phyloP scores from a whole-genome alignment of 495 filamentous ascomycete genomes.

The Aspergillus saccharolyticus region DNA sequence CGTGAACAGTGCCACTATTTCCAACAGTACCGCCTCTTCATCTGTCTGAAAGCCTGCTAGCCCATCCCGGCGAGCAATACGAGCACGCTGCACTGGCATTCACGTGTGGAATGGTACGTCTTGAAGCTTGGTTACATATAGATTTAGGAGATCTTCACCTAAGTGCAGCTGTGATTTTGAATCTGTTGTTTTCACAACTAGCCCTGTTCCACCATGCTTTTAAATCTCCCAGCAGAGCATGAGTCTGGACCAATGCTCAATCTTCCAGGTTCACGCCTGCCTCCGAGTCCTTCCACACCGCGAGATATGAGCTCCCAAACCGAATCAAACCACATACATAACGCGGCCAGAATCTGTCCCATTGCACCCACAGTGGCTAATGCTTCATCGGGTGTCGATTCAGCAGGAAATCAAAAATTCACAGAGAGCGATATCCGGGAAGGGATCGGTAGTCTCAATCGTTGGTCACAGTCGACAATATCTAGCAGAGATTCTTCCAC shows the following conservation, averaged over 20 bases:
- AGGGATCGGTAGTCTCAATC: conserved; percentile 68
- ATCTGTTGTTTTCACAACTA: neutral
- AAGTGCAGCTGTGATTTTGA: neutral
- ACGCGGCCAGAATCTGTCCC: conserved; percentile 1
- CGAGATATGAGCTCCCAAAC: neutral
- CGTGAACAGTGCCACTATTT: neutral
- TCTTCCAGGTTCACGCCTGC: neutral
- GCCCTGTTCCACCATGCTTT: neutral
- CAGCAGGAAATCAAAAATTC: conserved; percentile 11
- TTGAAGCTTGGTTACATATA: neutral
- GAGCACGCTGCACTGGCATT: neutral
- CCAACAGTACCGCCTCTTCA: neutral
- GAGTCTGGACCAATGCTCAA: neutral
- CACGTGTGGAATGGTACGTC: neutral
- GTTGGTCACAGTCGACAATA: conserved; percentile 74
- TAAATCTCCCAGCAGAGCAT: neutral
- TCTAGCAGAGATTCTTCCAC: conserved; percentile 59
- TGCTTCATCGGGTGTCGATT: conserved; percentile 12
- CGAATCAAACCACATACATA: neutral
- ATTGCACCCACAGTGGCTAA: conserved; percentile 8
- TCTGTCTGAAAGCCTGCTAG: neutral
- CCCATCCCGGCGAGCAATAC: neutral
- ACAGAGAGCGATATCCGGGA: conserved; percentile 49
- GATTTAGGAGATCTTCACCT: neutral
- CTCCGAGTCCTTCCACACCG: neutral